Evolutionary conservation across 495 filamentous ascomycete genomes (phyloP).

Genomic region (Lepraria neglecta): DNA sequence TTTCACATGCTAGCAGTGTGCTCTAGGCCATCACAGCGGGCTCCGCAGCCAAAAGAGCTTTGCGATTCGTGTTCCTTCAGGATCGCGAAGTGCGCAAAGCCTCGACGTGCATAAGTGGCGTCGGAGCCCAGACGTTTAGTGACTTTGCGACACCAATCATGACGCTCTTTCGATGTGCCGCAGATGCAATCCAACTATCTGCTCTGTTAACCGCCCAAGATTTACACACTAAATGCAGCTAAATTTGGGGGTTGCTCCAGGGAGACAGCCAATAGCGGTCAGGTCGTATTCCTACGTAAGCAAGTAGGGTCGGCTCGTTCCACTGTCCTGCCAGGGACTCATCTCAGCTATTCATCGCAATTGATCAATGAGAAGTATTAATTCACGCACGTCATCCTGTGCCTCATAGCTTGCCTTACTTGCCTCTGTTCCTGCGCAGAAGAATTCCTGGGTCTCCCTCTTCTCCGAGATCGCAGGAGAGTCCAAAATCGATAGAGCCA

Average conservation of each 20-base stretch:
- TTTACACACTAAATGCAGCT: not conserved
- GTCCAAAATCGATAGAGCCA: not conserved
- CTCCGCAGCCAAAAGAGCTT: not conserved
- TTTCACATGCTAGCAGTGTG: slow-evolving; percentile 15
- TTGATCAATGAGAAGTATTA: not conserved
- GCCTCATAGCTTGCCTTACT: not conserved
- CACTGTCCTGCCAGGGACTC: not conserved
- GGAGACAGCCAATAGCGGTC: not conserved
- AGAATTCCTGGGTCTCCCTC: too few species aligned
- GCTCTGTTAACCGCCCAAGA: slow-evolving; percentile 6
- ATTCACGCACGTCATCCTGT: not conserved
- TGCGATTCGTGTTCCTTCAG: slow-evolving; percentile 9
- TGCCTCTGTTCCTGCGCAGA: slow-evolving; percentile 1
- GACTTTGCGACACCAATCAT: slow-evolving; percentile 6
- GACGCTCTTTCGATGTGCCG: not conserved
- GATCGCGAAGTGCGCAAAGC: slow-evolving; percentile 1
- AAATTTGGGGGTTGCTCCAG: not conserved
- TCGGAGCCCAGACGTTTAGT: not conserved
- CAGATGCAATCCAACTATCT: slow-evolving; percentile 8
- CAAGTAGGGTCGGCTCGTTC: slow-evolving; percentile 3
- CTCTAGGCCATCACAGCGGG: slow-evolving; percentile 13
- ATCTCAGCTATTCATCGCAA: not conserved
- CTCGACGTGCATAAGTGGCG: slow-evolving; percentile 13
- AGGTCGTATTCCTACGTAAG: not conserved
- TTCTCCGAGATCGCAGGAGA: not conserved